Evolutionary conservation across 805 yeast species (phyloP), one percentile per base, ranked within the genome.

Genomic region (Myxozyma mucilagina): DNA sequence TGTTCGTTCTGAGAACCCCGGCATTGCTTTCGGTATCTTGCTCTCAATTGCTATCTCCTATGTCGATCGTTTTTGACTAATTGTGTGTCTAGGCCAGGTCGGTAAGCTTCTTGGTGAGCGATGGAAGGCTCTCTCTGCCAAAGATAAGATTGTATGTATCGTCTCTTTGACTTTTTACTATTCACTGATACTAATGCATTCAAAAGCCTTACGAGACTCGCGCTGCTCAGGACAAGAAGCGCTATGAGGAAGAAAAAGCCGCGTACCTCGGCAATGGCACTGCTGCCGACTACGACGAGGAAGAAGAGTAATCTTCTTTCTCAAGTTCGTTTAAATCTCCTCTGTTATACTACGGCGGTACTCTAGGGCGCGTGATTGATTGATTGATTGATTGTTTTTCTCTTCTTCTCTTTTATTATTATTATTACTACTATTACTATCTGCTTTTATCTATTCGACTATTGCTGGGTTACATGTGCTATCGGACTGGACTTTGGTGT

Each of bases 231-330:
- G 99, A 94, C 82, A 94, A 94, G 85, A 90, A 92, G 83, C 89
- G 99, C 81, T 94, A 94, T 79, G 97, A 93, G 80, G 84, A 87
- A 72, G 96, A 90, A 80, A 93, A 93, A 84, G 96, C 93, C 70
- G 91, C 86, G 73, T 90, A 89, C 74, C 82, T 60, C 82, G 63
- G 82, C 73, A 72, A 80, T 79, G 71, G 71, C 65, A 73, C 73
- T 74, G 76, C 73, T 73, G 45, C 4, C 20, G 66, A 67, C 57
- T 72, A 66, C 45, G 61, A 57, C 35, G 71, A 63, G 42, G 67
- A 64, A 36, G 74, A 70, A 61, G 69, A 72, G 63, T 47, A 58
- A 38, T 13, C 43, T 20, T 38, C 32, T 47, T 50, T 24, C 29
- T 24, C 4, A 24, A 13, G 20, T 10, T 38, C 31, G 38, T 53